Evolutionary conservation across 2,329 filamentous ascomycete genomes (phyloP).

Genomic region (Calonectria hongkongensis): DNA sequence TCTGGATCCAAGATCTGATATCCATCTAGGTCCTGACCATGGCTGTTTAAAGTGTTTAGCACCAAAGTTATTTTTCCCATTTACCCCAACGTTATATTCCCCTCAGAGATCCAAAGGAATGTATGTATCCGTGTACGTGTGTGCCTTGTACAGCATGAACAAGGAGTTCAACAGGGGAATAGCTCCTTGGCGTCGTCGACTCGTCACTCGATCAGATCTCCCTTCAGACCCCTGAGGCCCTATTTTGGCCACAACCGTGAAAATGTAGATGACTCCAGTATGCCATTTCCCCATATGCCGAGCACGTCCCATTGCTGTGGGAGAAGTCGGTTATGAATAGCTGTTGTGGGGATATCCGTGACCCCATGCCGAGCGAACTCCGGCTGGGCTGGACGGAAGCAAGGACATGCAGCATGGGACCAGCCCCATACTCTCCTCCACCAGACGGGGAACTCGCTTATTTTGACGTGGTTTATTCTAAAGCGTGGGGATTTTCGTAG

Average conservation of each 20-base stretch:
- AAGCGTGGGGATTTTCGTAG: not conserved
- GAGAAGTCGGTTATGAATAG: conserved; percentile 1
- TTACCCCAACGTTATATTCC: not conserved
- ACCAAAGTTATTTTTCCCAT: not conserved
- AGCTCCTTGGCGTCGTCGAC: not conserved
- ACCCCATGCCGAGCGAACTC: conserved; percentile 6
- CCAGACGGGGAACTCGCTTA: not conserved
- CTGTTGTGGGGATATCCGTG: conserved; percentile 9
- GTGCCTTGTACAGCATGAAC: not conserved
- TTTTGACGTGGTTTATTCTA: not conserved
- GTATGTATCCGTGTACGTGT: not conserved
- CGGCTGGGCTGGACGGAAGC: not conserved
- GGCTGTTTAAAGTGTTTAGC: not conserved
- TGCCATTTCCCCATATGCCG: not conserved
- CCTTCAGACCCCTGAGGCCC: not conserved
- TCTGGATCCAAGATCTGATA: not conserved
- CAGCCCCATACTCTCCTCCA: conserved; percentile 1
- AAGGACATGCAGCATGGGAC: conserved; percentile 3
- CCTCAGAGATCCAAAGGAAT: not conserved
- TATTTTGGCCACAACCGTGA: not conserved
- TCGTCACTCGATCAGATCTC: not conserved
- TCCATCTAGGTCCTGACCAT: not conserved
- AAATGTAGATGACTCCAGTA: too few relatives aligned
- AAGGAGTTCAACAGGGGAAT: too few relatives aligned
- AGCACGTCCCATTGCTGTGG: not conserved